These are phyloP conservation scores for Monosporascus ibericus DNA, from an alignment of 2,329 filamentous ascomycete genomes.

Conservation along the genomic window DNA sequence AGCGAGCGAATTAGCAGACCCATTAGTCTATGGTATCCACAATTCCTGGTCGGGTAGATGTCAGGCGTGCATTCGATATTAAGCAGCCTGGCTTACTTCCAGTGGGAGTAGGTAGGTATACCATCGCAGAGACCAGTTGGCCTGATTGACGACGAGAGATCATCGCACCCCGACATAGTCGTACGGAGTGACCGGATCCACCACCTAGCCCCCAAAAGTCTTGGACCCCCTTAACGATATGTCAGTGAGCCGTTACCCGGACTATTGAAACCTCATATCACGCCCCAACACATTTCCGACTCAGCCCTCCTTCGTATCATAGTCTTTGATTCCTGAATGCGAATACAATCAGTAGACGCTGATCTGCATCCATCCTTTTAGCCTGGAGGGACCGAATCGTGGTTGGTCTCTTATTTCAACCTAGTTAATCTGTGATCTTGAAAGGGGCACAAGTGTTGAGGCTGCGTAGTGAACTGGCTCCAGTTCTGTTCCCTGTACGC, in stretches of 20 bases:
- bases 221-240: not conserved
- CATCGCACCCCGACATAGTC: not conserved
- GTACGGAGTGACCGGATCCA: not conserved
- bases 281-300: not conserved
- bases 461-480: not conserved
- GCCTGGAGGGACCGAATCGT: slow-evolving; percentile 36
- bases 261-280: not conserved
- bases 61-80: not conserved
- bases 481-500: not conserved
- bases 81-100: no score
- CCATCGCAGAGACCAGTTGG: not conserved
- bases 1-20: not conserved
- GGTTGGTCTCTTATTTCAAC: slow-evolving; percentile 25
- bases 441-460: slow-evolving; percentile 13
- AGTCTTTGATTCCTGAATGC: not conserved
- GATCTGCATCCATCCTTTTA: slow-evolving; percentile 29
- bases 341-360: not conserved
- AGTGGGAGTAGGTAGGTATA: no score
- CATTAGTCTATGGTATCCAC: not conserved
- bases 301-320: not conserved
- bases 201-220: not conserved
- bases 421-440: slow-evolving; percentile 27
- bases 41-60: not conserved
- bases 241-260: not conserved
- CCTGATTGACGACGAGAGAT: not conserved